These are phyloP conservation scores for Diutina mesorugosa DNA, from an alignment of 1,139 yeast species.

Conservation along the genomic window DNA sequence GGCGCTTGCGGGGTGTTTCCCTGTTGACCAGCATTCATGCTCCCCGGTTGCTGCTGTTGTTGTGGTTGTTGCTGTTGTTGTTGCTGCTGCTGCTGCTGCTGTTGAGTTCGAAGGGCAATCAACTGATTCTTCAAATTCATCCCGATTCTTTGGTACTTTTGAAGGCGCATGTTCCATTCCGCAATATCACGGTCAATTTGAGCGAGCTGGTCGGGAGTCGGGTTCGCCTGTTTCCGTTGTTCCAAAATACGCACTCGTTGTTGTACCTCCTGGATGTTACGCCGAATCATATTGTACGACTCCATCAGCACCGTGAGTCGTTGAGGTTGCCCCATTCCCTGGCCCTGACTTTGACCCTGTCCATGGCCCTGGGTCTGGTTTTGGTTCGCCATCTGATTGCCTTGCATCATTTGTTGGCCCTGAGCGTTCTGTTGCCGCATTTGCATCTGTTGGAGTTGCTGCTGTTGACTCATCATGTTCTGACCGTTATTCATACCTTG, in stretches of 20 bases:
- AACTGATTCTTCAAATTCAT: not conserved
- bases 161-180: not conserved
- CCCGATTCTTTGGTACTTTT: not conserved
- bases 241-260: not conserved
- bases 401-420: not conserved
- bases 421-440: not conserved
- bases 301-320: slow-evolving; percentile 1
- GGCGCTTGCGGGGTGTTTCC: not conserved
- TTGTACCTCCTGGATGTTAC: not conserved
- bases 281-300: not conserved
- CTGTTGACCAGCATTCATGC: not conserved
- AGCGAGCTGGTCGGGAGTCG: not conserved
- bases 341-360: not conserved
- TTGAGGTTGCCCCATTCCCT: not conserved
- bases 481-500: not conserved
- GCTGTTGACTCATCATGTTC: not conserved
- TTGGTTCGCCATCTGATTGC: not conserved
- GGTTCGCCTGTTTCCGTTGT: slow-evolving; percentile 1
- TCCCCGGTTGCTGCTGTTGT: not conserved
- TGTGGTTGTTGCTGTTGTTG: not conserved
- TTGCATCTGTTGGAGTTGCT: not conserved
- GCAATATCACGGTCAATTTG: not conserved
- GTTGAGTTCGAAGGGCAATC: not conserved
- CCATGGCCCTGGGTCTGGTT: not conserved
- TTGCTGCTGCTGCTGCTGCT: not conserved